Evolutionary conservation across 2,329 filamentous ascomycete species (phyloP).

Genomic region (Penicillium concentricum): DNA sequence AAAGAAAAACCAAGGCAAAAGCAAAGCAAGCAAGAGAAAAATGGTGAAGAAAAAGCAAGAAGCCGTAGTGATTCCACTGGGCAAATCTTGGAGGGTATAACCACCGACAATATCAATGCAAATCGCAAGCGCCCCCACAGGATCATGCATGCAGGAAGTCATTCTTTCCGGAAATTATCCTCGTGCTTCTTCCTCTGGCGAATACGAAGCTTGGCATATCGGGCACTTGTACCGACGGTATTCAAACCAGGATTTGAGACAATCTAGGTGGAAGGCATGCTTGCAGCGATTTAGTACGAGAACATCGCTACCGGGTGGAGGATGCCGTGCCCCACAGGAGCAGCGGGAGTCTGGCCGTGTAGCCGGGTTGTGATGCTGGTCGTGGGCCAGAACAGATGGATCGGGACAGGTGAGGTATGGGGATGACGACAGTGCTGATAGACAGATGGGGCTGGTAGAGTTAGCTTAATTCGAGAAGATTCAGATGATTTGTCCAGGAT

Average conservation of each 20-base stretch:
- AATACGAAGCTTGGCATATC: slow-evolving; percentile 30
- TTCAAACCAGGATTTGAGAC: slow-evolving; percentile 32
- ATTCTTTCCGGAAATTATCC: slow-evolving; percentile 1
- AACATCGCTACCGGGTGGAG: slow-evolving; percentile 8
- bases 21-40: background rate
- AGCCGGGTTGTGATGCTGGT: slow-evolving; percentile 4
- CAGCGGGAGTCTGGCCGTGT: background rate
- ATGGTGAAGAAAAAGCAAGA: background rate
- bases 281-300: slow-evolving; percentile 30
- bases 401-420: slow-evolving; percentile 22
- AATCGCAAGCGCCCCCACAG: background rate
- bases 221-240: slow-evolving; percentile 31
- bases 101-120: background rate
- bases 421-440: slow-evolving; percentile 25
- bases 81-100: background rate
- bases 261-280: slow-evolving; percentile 31
- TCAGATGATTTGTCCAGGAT: background rate
- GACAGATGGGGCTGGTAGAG: slow-evolving; percentile 29
- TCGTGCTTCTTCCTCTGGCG: slow-evolving; percentile 11
- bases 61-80: background rate
- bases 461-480: slow-evolving; percentile 14
- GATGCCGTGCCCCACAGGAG: slow-evolving; percentile 1
- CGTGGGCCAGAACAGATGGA: slow-evolving; percentile 15
- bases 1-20: background rate
- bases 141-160: background rate